Evolutionary conservation across 495 filamentous ascomycete species (phyloP), one percentile per base, ranked within the genome.

Genomic region (Penicillium subrubescens): DNA sequence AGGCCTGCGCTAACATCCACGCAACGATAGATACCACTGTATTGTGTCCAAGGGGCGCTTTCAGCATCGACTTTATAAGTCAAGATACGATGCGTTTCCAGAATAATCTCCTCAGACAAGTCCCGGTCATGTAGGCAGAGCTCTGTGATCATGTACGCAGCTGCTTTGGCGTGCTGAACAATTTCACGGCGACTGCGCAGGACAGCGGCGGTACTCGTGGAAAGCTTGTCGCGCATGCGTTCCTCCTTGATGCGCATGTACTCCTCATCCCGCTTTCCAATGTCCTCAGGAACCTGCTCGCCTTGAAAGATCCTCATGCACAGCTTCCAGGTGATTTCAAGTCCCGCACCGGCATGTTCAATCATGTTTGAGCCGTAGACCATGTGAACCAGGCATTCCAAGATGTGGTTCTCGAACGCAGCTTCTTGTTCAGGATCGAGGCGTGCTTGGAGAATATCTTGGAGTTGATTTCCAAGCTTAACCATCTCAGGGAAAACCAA

Each of bases 121-220:
- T 62, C 51, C n/a, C 68, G 1, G 41, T 60, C 48, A 1, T 60
- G 15, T 1, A 74, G 31, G 59, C 71, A 61, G 3, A 73, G 44
- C 29, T 62, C 46, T 7, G 67, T 58, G 1, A 75, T 70, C 8
- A 79, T 61, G 34, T 61, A 73, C 2, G 41, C 55, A 0, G 75
- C 59, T 2, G 79, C 75, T 19, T 71, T 66, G 17, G 73, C 71
- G 46, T 81, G 76, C 19, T 81, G 75, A 5, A 79, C 64, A 2
- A 79, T 62, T 63, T 79, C 74, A 10, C 64, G 65, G 0, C 70
- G 59, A 29, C 71, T 73, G 0, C 35, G 66, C 3, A 70, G 15
- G 10, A 79, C 55, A 14, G 23, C 61, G 11, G 23, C 61, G 11
- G 27, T 6, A 12, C 55, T 10, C 43, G 57, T 14, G 3, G 48